Percentiles rank a stretch among this genome's conserved stretches.
Conservation (phyloP, 495 filamentous ascomycete genomes). For the Evernia prunastri region DNA sequence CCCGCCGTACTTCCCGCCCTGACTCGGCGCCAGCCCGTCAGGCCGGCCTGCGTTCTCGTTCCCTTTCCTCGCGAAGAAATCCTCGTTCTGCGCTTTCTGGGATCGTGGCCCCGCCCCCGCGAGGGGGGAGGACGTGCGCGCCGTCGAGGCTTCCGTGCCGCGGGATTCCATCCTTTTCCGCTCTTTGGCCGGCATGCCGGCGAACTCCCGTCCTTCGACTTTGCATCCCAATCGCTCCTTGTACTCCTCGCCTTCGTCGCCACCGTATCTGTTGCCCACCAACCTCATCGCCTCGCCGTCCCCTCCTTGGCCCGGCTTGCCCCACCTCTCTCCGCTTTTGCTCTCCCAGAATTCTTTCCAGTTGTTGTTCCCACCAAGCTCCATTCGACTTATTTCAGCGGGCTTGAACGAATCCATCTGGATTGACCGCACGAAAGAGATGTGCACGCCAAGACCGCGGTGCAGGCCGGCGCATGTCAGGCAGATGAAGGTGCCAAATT, state of each 20-base stretch:
- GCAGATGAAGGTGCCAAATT: slow-evolving; percentile 90
- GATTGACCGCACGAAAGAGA: slow-evolving; percentile 92
- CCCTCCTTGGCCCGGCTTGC: slow-evolving; percentile 54
- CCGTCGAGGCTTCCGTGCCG: slow-evolving; percentile 27
- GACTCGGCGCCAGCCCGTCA: slow-evolving; percentile 68
- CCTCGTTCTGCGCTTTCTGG: slow-evolving; percentile 67
- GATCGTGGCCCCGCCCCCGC: slow-evolving; percentile 24
- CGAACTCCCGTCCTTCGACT: slow-evolving; percentile 78
- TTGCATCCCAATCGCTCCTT: slow-evolving; percentile 84
- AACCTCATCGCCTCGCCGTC: slow-evolving; percentile 54
- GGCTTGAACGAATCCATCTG: slow-evolving; percentile 98
- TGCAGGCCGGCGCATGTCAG: slow-evolving; percentile 92
- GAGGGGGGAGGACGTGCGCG: slow-evolving; percentile 32
- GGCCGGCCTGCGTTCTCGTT: slow-evolving; percentile 69
- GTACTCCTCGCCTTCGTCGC: slow-evolving; percentile 86
- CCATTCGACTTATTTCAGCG: slow-evolving; percentile 79
- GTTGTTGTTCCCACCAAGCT: slow-evolving; percentile 74
- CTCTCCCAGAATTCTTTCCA: slow-evolving; percentile 79
- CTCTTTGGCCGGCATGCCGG: slow-evolving; percentile 19
- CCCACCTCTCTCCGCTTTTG: slow-evolving; percentile 58
- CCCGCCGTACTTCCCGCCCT: slow-evolving; percentile 86
- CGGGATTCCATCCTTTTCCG: slow-evolving; percentile 33
- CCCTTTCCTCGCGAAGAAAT: slow-evolving; percentile 82
- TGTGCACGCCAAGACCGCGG: slow-evolving; percentile 91
- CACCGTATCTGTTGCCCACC: slow-evolving; percentile 77